Base-by-base conservation (phyloP, 805 yeast species). In the Kluyveromyces lactis region DNA sequence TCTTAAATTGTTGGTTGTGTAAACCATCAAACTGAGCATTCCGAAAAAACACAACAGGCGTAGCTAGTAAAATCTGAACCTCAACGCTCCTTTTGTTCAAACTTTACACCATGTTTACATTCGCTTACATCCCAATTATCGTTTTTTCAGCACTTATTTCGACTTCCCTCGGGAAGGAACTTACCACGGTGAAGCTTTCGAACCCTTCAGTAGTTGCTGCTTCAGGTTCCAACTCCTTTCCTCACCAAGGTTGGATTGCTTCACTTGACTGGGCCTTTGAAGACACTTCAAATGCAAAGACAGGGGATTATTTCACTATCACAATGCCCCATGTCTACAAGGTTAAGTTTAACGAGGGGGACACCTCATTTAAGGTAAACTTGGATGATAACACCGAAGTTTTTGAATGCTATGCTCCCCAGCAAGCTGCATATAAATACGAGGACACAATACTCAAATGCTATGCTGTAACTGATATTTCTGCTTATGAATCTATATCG, bases 161-260 rank as follows among this genome's bases (percentile, higher is more conserved):
- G 3, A 10, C 13, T 12, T 34, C 21, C 13, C 4, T 12, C 2
- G 37, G 21, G 9, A 26, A 26, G 3, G 37, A 34, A 15, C n/a
- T 34, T 13, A 11, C 18, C 17, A 17, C 29, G 9, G 30, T 34
- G 15, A n/a, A 26, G 13, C 19, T 34, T 9, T 34, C 37, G 11
- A 34, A 34, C 18, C 37, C 37, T 17, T 34, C 29, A 6, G 21
- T 34, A 6, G 24, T 26, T 3, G 37, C 37, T 24, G 37, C 29
- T 26, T 12, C 37, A 15, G 41, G 33, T 8, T 31, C 40, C 5
- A 38, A 42, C 24, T 43, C 38, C 32, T 28, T 31, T 19, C 68
- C 69, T 11, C 47, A 52, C 16, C 43, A 49, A 32, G 60, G 62
- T 24, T 66, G 69, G 69, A 45, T 49, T 8, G 61, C 62, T 11